Evolutionary conservation across 2,329 filamentous ascomycete genomes (phyloP), one percentile per base, ranked within the genome.

Genomic region (Celoporthe dispersa): DNA sequence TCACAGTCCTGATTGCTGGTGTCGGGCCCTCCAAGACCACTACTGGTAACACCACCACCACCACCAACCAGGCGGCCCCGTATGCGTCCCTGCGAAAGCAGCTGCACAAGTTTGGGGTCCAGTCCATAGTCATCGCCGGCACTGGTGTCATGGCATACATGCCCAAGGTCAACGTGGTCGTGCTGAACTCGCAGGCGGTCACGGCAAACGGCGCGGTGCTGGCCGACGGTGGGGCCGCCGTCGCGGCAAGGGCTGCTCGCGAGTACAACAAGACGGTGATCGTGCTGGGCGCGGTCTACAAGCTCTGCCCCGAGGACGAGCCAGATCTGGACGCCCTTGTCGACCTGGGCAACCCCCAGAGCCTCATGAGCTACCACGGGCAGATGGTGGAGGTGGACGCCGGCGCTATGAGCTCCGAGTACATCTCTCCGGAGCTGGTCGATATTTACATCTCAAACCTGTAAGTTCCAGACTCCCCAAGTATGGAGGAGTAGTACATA

Each of bases 131-230:
- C 71, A 90, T 98, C 68, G 90, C 93, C 59, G 94, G 97, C 80
- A 91, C 90, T 9, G 92, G 94, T 12, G 87, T 97, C 67, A 97
- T 94, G 82, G 94, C 94, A 0, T 92, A 98, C 76, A 98, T 99
- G 93, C 92, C 94, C 11, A 90, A 92, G 71, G 93, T 98, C 75
- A 97, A 95, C 85, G 98, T 98, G 83, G 95, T 99, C 72, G 92
- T 99, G 64, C 85, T 99, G 8, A 91, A 92, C 16, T 95, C 95
- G 7, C 92, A 94, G 77, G 91, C 92, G 3, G 93, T 99, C 37
- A 89, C 97, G 61, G 93, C 93, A 64, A 96, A 97, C 76, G 96
- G 96, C 66, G 92, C 92, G 8, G 88, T 97, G 35, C 87, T 98
- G 37, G 92, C 94, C 25, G 91, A 94, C 55, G 90, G 92, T 6